Conservation (phyloP, 192 early-diverging fungal genomes). For the Hyaloraphidium curvatum region DNA sequence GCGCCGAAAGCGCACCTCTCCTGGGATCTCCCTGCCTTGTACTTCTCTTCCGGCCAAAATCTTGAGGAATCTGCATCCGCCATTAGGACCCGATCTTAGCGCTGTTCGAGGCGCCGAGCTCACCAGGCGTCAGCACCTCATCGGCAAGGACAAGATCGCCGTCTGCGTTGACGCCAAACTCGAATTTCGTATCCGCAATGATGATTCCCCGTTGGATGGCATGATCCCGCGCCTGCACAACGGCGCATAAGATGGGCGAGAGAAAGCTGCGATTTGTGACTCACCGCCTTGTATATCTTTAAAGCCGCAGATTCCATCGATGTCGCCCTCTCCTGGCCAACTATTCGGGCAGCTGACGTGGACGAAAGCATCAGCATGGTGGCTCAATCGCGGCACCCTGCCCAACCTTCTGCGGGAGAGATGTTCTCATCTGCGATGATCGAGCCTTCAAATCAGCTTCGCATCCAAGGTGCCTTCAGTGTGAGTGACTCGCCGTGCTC, state of each 20-base stretch:
- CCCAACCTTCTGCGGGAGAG: slow-evolving; percentile 62
- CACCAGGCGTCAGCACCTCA: slow-evolving; percentile 90
- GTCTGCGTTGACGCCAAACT: slow-evolving; percentile 83
- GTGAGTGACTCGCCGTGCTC: slow-evolving; percentile 63
- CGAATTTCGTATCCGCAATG: slow-evolving; percentile 99
- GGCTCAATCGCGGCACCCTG: background rate
- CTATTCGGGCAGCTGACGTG: slow-evolving; percentile 45
- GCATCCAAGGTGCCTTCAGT: too few species aligned
- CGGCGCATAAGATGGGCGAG: too few species aligned
- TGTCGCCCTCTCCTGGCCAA: slow-evolving; percentile 59
- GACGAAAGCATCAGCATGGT: slow-evolving; percentile 3
- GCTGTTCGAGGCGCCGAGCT: background rate
- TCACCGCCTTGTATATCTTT: slow-evolving; percentile 53
- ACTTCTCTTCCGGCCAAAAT: slow-evolving; percentile 81
- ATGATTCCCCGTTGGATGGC: slow-evolving; percentile 73
- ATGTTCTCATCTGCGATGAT: slow-evolving; percentile 78
- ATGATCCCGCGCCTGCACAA: slow-evolving; percentile 52
- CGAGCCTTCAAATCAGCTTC: background rate
- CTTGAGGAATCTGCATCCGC: slow-evolving; percentile 84
- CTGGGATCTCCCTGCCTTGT: slow-evolving; percentile 54
- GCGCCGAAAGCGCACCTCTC: slow-evolving; percentile 6
- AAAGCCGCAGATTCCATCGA: slow-evolving; percentile 55
- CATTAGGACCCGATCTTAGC: background rate
- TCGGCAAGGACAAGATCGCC: slow-evolving; percentile 74
- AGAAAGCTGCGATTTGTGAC: background rate